A percentile compares a stretch with the other conserved stretches of the same genome.
phyloP scores from a whole-genome alignment of 1,284 basidiomycete genomes.

The Rhodotorula sp. region DNA sequence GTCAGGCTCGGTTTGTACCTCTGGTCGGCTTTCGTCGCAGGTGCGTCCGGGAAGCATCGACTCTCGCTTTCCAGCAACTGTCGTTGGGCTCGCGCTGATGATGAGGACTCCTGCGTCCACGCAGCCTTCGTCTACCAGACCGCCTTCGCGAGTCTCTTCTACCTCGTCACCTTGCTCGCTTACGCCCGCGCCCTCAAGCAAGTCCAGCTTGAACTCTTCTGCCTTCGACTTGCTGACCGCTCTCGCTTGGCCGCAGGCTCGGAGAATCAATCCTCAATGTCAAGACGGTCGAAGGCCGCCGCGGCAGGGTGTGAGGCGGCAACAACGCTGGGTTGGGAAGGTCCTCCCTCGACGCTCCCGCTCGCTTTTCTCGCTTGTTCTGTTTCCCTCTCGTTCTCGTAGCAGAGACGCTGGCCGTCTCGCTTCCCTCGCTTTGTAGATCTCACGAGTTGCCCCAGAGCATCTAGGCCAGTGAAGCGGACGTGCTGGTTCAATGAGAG shows the following conservation, averaged over 20 bases:
- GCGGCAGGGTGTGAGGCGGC: neutral
- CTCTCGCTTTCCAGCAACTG: neutral
- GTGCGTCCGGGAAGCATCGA: slow-evolving; percentile 12
- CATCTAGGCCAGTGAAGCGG: too few relatives aligned
- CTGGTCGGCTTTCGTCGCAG: slow-evolving; percentile 26
- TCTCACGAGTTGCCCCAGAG: too few relatives aligned
- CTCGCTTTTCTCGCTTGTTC: neutral
- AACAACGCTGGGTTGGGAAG: neutral
- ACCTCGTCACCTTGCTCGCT: slow-evolving; percentile 18
- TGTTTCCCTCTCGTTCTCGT: too few relatives aligned
- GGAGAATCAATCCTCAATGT: neutral
- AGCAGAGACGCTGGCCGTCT: too few relatives aligned
- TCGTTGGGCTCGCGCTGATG: too few relatives aligned
- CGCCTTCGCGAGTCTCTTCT: slow-evolving; percentile 31
- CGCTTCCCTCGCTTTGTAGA: too few relatives aligned
- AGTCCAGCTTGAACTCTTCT: neutral
- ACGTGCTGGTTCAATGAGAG: too few relatives aligned
- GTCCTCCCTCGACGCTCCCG: neutral
- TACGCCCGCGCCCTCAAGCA: slow-evolving; percentile 6
- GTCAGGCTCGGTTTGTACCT: slow-evolving; percentile 27
- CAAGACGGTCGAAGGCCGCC: too few relatives aligned
- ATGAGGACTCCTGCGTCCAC: rapidly evolving
- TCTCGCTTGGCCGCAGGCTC: neutral
- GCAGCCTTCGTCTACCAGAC: slow-evolving; percentile 34
- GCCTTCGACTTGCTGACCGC: too few relatives aligned